These are phyloP conservation scores for Trichoderma parareesei DNA, from an alignment of 495 filamentous ascomycete species.

Conservation along the genomic window DNA sequence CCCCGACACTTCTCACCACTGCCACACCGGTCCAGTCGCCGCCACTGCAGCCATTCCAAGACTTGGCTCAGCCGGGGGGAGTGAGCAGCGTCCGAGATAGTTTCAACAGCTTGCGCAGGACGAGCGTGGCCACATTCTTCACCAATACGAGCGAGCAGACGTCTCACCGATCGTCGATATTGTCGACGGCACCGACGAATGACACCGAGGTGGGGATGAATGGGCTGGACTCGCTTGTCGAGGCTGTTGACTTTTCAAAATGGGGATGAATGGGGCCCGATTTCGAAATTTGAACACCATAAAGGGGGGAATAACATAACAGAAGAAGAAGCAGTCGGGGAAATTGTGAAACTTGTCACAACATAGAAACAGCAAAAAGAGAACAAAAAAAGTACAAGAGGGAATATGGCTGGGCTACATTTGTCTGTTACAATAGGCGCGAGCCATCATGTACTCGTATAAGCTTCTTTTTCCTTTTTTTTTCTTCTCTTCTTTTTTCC, in stretches of 20 bases:
- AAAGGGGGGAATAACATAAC: too few species aligned
- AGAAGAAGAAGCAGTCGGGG: too few species aligned
- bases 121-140: constrained; percentile 49
- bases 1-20: constrained; percentile 1
- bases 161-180: constrained; percentile 43
- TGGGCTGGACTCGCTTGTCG: constrained; percentile 41
- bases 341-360: too few species aligned
- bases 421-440: background rate
- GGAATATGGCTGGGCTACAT: background rate
- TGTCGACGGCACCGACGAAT: constrained; percentile 37
- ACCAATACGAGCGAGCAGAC: constrained; percentile 38
- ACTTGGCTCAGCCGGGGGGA: constrained; percentile 24
- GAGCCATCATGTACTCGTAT: constrained; percentile 8
- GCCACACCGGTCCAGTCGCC: constrained; percentile 14
- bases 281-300: too few species aligned
- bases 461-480: background rate
- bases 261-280: constrained; percentile 34
- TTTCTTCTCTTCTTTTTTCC: background rate
- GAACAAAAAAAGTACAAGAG: background rate
- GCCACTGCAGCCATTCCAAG: constrained; percentile 17
- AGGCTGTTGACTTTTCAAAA: constrained; percentile 53
- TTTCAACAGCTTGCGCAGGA: constrained; percentile 40
- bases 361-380: background rate
- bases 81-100: constrained; percentile 40
- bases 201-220: constrained; percentile 37